Evolutionary conservation across 2,329 filamentous ascomycete genomes (phyloP).

Genomic region (Basipetospora sp.): DNA sequence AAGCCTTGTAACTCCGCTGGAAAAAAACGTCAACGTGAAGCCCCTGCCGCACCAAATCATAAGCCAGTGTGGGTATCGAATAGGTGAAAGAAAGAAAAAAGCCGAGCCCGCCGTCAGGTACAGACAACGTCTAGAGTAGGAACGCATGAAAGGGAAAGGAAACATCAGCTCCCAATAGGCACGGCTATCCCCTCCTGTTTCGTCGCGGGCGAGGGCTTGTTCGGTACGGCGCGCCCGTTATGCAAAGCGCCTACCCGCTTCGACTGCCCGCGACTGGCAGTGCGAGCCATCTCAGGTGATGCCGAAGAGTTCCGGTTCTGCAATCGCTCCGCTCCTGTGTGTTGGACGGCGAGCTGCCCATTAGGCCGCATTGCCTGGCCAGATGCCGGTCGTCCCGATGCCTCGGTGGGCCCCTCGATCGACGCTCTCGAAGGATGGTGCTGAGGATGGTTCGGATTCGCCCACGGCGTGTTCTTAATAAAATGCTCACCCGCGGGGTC

Average conservation of each 20-base stretch:
- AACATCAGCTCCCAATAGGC: neutral
- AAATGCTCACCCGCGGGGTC: constrained; percentile 71
- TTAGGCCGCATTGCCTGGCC: constrained; percentile 21
- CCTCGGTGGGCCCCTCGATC: neutral
- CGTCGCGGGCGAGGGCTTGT: neutral
- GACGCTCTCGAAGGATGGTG: neutral
- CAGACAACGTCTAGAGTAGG: no score
- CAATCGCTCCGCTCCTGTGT: constrained; percentile 7
- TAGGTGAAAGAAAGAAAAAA: neutral
- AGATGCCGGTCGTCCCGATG: constrained; percentile 35
- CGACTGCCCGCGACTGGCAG: constrained; percentile 17
- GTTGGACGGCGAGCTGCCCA: constrained; percentile 8
- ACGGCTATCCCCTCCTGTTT: neutral
- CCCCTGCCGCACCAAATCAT: no score
- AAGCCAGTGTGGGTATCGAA: no score
- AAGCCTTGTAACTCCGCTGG: no score
- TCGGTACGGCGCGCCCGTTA: neutral
- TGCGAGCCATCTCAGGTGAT: constrained; percentile 30
- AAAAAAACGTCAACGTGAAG: no score
- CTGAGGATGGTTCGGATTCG: constrained; percentile 57
- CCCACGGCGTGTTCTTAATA: constrained; percentile 80
- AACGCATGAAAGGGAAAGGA: neutral
- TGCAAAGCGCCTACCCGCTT: constrained; percentile 20
- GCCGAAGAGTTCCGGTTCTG: constrained; percentile 18
- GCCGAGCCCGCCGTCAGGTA: no score